Conservation (phyloP, 345 rosid genomes). For the Gossypium stocksii region DNA sequence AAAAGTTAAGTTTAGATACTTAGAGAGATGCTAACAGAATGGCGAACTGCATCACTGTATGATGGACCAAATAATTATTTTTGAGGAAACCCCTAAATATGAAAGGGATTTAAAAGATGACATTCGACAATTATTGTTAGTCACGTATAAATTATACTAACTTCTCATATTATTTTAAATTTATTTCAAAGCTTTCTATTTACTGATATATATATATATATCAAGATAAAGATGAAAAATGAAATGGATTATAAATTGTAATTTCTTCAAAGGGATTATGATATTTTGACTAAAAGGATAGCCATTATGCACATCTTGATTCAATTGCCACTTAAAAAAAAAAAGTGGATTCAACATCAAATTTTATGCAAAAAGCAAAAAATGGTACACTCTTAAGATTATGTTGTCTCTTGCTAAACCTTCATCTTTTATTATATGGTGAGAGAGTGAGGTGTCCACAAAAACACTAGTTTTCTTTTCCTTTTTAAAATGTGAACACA, state of each 20-base stretch:
- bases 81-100: accelerated
- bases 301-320: neutral
- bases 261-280: neutral
- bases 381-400: too few species aligned
- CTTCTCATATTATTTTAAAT: too few species aligned
- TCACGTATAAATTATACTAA: too few species aligned
- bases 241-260: too few species aligned
- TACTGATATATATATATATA: too few species aligned
- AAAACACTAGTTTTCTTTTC: neutral
- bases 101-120: accelerated
- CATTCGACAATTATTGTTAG: too few species aligned
- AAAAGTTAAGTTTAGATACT: too few species aligned
- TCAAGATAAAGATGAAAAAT: too few species aligned
- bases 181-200: too few species aligned
- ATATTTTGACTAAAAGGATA: neutral
- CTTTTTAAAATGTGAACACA: neutral
- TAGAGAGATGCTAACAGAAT: too few species aligned
- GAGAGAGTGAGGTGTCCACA: neutral
- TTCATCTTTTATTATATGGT: neutral
- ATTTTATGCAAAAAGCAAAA: neutral
- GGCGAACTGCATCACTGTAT: accelerated
- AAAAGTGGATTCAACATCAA: neutral
- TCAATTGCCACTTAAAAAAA: neutral
- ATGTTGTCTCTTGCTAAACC: neutral
- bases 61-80: accelerated